Evolutionary conservation across 2,329 filamentous ascomycete species (phyloP).

Genomic region (Leptographium wingfieldii): DNA sequence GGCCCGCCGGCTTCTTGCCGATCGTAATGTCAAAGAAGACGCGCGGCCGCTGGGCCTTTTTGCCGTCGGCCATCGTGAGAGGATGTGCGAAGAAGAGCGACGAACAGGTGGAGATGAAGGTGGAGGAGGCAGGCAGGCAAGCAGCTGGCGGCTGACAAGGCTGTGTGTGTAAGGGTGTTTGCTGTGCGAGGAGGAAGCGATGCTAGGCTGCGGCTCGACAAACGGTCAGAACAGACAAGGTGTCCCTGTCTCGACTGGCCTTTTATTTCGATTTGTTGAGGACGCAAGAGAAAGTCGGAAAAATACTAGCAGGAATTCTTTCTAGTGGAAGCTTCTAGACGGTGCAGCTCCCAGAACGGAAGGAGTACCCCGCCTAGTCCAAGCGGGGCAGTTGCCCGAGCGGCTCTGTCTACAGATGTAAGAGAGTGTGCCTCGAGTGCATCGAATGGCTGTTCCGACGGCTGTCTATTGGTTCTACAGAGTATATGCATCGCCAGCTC

Average conservation of each 20-base stretch:
- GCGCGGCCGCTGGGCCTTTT: slow-evolving; percentile 49
- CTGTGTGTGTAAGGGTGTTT: background rate
- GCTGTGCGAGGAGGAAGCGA: background rate
- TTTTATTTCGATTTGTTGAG: background rate
- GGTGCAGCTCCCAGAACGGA: background rate
- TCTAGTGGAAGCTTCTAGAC: slow-evolving; percentile 5
- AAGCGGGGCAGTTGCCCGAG: slow-evolving; percentile 1
- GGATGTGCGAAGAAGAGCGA: too few species aligned
- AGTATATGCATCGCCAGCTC: too few species aligned
- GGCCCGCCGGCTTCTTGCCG: slow-evolving; percentile 58
- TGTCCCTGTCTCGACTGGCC: background rate
- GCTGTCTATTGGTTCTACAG: background rate
- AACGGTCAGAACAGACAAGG: background rate
- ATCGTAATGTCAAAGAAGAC: slow-evolving; percentile 93
- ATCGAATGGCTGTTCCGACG: too few species aligned
- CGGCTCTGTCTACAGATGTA: background rate
- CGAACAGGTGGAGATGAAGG: background rate
- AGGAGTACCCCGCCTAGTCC: background rate
- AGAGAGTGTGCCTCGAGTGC: background rate
- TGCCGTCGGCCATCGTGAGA: slow-evolving; percentile 25
- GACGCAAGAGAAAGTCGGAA: background rate
- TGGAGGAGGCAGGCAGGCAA: too few species aligned
- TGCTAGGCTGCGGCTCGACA: too few species aligned
- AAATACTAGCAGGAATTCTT: background rate
- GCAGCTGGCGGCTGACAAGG: background rate